Base-by-base conservation (phyloP, 352 stramenopile species). In the Plasmopara halstedii region DNA sequence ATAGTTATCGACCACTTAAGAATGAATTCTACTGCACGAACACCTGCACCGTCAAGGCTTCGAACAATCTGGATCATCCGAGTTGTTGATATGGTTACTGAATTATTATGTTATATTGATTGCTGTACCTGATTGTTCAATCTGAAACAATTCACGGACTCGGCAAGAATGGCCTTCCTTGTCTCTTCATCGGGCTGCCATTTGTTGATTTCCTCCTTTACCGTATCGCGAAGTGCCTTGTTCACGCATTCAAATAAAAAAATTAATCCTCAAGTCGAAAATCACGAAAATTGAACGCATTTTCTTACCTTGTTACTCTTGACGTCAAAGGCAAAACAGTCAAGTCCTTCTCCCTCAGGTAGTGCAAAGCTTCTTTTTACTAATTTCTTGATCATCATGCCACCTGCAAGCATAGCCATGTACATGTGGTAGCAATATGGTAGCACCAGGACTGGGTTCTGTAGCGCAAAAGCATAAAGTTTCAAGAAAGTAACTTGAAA, bases 361-460 rank as follows among this genome's bases (percentile, higher is more conserved):
- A 63, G 56, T 2, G 47, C 46, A 40, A 88, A 84, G 49, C 66
- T 81, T 40, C 56, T 67, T 46, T 75, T 75, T 43, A 85, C 76
- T 46, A 85, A 46, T 46, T 85, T 84, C 29, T 71, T 64, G 41
- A 85, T 82, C 43, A 81, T 74, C 47, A 70, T 63, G 0, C 76
- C 76, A 4, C 73, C 73, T 4, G 73, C 70, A 4, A 88, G 64
- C 47, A 85, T 66, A 36, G 73, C 70, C 53, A 70, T 76, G 56
- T 84, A 88, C 76, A 85, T 80, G 61, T 88, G 76, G 43, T 84
- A 88, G 41, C 59, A 68, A 50, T 88, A 84, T 31, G 73, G 53
- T 23, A 84, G 42, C 20, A 85, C 57, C 38, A 88, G 43, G n/a
- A 62, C 61, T 11, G 76, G 76, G 46, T 88, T 46, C 69, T 81